A percentile compares a stretch with the other conserved stretches of the same genome.
Evolutionary conservation across 352 stramenopile genomes (phyloP).

Genomic region (Phytophthora vignae): DNA sequence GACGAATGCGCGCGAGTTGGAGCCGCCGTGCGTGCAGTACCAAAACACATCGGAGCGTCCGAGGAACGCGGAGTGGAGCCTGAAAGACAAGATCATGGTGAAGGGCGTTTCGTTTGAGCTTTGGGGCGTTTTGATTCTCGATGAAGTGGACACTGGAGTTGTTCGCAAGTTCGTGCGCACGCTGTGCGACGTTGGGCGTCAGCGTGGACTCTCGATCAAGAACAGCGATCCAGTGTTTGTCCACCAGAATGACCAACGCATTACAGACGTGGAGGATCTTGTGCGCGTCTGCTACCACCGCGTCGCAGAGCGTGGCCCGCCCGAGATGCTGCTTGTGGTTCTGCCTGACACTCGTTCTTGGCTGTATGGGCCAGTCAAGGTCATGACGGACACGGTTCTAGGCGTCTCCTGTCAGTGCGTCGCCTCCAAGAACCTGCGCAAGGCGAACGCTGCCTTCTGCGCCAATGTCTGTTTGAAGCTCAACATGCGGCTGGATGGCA

Average conservation of each 20-base stretch:
- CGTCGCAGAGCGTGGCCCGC: background rate
- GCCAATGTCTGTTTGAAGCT: background rate
- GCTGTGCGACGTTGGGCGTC: background rate
- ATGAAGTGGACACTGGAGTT: background rate
- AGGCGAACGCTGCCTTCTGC: background rate
- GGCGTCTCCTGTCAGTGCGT: background rate
- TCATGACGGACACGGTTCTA: background rate
- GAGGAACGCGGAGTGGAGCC: background rate
- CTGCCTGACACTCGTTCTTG: background rate
- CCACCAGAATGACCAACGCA: background rate
- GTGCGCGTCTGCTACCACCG: background rate
- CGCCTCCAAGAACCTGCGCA: background rate
- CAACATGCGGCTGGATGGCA: background rate
- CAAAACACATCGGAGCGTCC: background rate
- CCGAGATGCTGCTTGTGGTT: background rate
- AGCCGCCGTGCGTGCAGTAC: background rate
- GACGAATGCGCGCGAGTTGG: background rate
- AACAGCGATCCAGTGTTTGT: background rate
- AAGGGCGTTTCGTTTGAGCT: background rate
- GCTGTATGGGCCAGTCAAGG: background rate
- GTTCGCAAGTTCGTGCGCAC: background rate
- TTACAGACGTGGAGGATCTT: background rate
- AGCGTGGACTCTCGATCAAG: background rate
- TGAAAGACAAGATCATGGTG: background rate
- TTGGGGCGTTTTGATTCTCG: background rate